Evolutionary conservation across 164 flowering plant species (phyloP).

Genomic region (Berberis thunbergii): DNA sequence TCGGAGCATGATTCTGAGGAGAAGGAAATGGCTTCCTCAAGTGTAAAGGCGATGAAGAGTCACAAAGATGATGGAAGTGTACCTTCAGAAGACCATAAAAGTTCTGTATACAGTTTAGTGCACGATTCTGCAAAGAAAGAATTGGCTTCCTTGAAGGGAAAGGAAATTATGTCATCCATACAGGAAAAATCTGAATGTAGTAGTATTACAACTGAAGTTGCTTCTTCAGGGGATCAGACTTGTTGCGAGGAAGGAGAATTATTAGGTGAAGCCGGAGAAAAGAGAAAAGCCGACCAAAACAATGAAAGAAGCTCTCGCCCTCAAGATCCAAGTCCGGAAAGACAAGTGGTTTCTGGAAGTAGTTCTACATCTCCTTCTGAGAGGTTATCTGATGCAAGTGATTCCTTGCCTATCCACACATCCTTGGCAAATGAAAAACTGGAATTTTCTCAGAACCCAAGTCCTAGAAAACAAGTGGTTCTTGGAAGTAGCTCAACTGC

Average conservation of each 20-base stretch:
- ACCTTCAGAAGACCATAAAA: constrained; percentile 12
- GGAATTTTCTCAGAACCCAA: constrained; percentile 11
- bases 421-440: no score
- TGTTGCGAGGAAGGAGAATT: constrained; percentile 10
- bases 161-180: no score
- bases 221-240: constrained; percentile 17
- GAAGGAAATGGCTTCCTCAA: constrained; percentile 13
- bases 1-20: constrained; percentile 10
- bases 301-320: constrained; percentile 7
- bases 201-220: constrained; percentile 8
- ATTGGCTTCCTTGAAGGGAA: background rate
- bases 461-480: constrained; percentile 6
- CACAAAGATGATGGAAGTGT: constrained; percentile 6
- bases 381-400: no score
- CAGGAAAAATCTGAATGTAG: constrained; percentile 11
- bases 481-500: background rate
- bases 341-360: constrained; percentile 1
- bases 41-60: constrained; percentile 4
- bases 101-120: background rate
- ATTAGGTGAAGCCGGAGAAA: constrained; percentile 5
- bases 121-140: constrained; percentile 12
- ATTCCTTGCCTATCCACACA: no score
- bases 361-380: constrained; percentile 6
- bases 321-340: constrained; percentile 11
- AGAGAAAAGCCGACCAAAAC: constrained; percentile 7